A percentile compares a stretch with the other conserved stretches of the same genome.
phyloP scores from a whole-genome alignment of 2,329 filamentous ascomycete genomes.

The Blastomyces parvus region DNA sequence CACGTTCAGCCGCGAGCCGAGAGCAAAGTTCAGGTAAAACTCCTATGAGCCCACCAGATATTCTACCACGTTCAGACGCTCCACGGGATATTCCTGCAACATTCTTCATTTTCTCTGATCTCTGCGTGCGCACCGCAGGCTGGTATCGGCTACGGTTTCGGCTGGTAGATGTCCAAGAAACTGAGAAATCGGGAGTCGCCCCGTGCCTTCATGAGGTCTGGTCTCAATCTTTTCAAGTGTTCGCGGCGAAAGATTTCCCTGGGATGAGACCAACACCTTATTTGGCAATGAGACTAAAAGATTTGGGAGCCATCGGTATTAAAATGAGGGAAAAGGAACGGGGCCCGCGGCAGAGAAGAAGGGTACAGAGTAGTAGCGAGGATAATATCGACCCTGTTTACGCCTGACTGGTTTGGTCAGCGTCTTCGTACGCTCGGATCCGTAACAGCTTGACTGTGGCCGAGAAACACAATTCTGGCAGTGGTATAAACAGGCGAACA shows the following conservation, averaged over 20 bases:
- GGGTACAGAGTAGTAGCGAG: neutral
- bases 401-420: neutral
- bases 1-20: slow-evolving; percentile 15
- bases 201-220: slow-evolving; percentile 33
- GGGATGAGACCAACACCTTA: slow-evolving; percentile 35
- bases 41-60: neutral
- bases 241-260: slow-evolving; percentile 37
- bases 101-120: slow-evolving; percentile 42
- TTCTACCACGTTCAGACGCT: slow-evolving; percentile 10
- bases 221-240: slow-evolving; percentile 36
- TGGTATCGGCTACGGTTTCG: slow-evolving; percentile 38
- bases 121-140: slow-evolving; percentile 39
- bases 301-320: slow-evolving; percentile 34
- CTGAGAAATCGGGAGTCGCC: slow-evolving; percentile 25
- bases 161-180: slow-evolving; percentile 35
- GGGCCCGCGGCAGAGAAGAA: neutral
- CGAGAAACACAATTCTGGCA: neutral
- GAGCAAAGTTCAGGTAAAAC: neutral
- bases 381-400: neutral
- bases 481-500: neutral
- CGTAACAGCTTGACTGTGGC: neutral
- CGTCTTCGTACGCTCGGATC: neutral
- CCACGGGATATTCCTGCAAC: slow-evolving; percentile 26
- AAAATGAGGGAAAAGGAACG: slow-evolving; percentile 30
- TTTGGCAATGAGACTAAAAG: slow-evolving; percentile 32